phyloP scores from a whole-genome alignment of 1,284 basidiomycete species.

The Psilocybe mexicana region DNA sequence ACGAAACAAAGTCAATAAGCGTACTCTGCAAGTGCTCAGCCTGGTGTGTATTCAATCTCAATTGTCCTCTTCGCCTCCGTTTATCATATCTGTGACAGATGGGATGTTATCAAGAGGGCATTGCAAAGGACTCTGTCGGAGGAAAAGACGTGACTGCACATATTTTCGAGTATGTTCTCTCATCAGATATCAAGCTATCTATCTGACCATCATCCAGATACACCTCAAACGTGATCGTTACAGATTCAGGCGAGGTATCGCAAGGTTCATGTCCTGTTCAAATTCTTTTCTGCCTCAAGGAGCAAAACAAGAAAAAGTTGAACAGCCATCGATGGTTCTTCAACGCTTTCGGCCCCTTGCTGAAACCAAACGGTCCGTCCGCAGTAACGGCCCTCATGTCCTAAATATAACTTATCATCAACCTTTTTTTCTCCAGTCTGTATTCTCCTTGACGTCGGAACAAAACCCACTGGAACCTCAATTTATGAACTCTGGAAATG shows the following conservation, averaged over 20 bases:
- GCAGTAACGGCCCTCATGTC: constrained; percentile 2
- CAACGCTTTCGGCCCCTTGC: constrained; percentile 89
- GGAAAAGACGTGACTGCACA: constrained; percentile 94
- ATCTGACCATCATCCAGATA: constrained; percentile 43
- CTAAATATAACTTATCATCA: not conserved
- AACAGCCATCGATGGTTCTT: constrained; percentile 97
- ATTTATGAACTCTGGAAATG: constrained; percentile 97
- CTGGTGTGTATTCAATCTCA: constrained; percentile 43
- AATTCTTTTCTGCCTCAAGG: constrained; percentile 91
- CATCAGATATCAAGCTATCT: not conserved
- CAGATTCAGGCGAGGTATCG: constrained; percentile 84
- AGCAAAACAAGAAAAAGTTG: constrained; percentile 94
- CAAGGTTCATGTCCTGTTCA: constrained; percentile 87
- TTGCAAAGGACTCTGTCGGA: constrained; percentile 90
- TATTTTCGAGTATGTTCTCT: constrained; percentile 76
- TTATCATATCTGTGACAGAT: constrained; percentile 48
- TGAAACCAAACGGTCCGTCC: constrained; percentile 75
- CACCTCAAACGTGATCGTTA: constrained; percentile 79
- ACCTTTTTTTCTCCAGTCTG: constrained; percentile 54
- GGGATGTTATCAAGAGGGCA: constrained; percentile 96
- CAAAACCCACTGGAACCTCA: constrained; percentile 90
- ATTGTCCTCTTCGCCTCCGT: constrained; percentile 4
- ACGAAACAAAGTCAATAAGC: constrained; percentile 87
- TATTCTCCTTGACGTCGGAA: constrained; percentile 88
- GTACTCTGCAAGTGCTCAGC: constrained; percentile 80